These are phyloP conservation scores for Globisporangium cystogenes DNA, from an alignment of 352 stramenopile species.

Conservation along the genomic window DNA sequence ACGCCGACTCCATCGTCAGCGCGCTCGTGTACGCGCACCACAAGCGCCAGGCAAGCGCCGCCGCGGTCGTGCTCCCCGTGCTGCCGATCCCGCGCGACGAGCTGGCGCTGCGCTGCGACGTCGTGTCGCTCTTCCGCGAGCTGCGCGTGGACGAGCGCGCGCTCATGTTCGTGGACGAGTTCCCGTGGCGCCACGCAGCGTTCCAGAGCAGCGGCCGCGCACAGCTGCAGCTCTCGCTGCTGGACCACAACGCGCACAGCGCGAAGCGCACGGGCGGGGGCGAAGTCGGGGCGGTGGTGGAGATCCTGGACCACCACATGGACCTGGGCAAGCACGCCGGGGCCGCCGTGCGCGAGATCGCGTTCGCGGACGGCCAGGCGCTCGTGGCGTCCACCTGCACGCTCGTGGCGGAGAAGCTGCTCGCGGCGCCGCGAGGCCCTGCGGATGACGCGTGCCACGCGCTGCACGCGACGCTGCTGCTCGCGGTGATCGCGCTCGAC, in stretches of 20 bases:
- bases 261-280: constrained; percentile 40
- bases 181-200: constrained; percentile 37
- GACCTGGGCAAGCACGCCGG: constrained; percentile 45
- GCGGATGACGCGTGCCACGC: constrained; percentile 3
- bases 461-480: constrained; percentile 45
- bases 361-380: constrained; percentile 59
- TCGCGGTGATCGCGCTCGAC: constrained; percentile 75
- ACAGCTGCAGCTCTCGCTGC: constrained; percentile 38
- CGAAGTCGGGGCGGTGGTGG: constrained; percentile 35
- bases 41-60: constrained; percentile 14
- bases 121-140: constrained; percentile 47
- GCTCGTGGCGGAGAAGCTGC: constrained; percentile 64
- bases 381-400: constrained; percentile 74
- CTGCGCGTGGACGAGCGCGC: constrained; percentile 43
- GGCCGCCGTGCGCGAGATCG: constrained; percentile 43
- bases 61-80: constrained; percentile 40
- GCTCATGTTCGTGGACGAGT: constrained; percentile 78
- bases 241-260: constrained; percentile 74
- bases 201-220: background rate
- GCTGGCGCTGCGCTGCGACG: constrained; percentile 61
- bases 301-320: constrained; percentile 80
- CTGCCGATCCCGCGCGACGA: constrained; percentile 58
- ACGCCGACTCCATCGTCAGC: constrained; percentile 83
- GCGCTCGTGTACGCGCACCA: constrained; percentile 61
- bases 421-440: background rate